Evolutionary conservation across 441 rosid genomes (phyloP).

Genomic region (Dalechampia spathulata): DNA sequence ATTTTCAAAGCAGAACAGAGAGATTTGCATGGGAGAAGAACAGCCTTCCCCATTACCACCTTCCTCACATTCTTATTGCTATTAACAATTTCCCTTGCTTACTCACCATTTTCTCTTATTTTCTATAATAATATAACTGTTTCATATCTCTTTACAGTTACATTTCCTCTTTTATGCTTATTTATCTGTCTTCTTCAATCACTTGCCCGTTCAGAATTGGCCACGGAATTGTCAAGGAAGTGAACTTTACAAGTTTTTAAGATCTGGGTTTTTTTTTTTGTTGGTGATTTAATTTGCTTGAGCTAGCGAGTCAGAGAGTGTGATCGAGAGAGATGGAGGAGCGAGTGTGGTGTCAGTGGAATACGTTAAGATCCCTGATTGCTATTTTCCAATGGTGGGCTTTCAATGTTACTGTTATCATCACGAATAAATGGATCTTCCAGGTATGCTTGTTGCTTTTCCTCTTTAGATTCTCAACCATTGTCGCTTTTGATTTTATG

Average conservation of each 20-base stretch:
- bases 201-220: conserved; percentile 11
- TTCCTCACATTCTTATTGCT: conserved; percentile 10
- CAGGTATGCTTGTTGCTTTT: conserved; percentile 44
- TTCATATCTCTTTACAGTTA: no score
- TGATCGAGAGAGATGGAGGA: conserved; percentile 54
- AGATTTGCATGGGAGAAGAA: conserved; percentile 49
- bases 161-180: no score
- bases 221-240: conserved; percentile 9
- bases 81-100: conserved; percentile 17
- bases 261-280: conserved; percentile 10
- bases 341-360: conserved; percentile 43
- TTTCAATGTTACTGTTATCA: conserved; percentile 89
- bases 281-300: no score
- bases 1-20: no score
- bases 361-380: conserved; percentile 73
- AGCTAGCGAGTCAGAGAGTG: no score
- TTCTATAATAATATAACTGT: neutral
- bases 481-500: neutral
- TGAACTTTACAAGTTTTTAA: conserved; percentile 7
- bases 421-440: conserved; percentile 99
- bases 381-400: conserved; percentile 97
- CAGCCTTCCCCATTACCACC: conserved; percentile 48
- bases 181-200: no score
- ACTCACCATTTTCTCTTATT: no score
- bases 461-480: neutral